Percentiles rank a stretch among this genome's conserved stretches.
These are phyloP conservation scores for Rhizopus delemar DNA, from an alignment of 371 early-diverging fungal genomes.

Conservation along the genomic window DNA sequence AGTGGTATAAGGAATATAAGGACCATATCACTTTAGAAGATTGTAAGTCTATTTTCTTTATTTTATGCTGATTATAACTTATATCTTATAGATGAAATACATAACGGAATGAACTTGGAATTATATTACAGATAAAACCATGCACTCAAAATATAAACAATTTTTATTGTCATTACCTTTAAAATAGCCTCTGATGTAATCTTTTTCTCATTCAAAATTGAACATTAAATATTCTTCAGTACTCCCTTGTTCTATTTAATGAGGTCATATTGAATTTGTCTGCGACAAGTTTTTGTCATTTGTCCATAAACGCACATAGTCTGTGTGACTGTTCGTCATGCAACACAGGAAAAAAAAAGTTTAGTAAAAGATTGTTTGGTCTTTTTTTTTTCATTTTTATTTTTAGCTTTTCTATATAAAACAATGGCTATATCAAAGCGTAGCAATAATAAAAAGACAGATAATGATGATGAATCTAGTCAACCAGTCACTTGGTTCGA, in stretches of 20 bases:
- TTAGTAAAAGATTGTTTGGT: not conserved
- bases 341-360: not conserved
- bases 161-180: too few relatives aligned
- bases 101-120: conserved; percentile 92
- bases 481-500: conserved; percentile 27
- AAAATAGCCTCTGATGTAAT: too few relatives aligned
- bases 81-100: conserved; percentile 71
- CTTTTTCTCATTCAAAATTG: too few relatives aligned
- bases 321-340: conserved; percentile 2
- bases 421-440: conserved; percentile 4
- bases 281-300: not conserved
- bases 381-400: not conserved
- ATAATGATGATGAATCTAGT: not conserved
- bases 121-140: conserved; percentile 64
- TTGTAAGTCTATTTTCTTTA: conserved; percentile 52
- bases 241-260: too few relatives aligned
- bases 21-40: conserved; percentile 93
- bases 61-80: not conserved
- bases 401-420: not conserved
- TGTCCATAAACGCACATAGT: not conserved
- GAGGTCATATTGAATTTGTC: not conserved
- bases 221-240: too few relatives aligned
- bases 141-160: too few relatives aligned
- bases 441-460: not conserved
- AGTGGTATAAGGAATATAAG: conserved; percentile 89